Percentiles rank a stretch among this genome's conserved stretches.
Conservation (phyloP, 2,329 filamentous ascomycete genomes). For the Pestalotiopsis sp. region DNA sequence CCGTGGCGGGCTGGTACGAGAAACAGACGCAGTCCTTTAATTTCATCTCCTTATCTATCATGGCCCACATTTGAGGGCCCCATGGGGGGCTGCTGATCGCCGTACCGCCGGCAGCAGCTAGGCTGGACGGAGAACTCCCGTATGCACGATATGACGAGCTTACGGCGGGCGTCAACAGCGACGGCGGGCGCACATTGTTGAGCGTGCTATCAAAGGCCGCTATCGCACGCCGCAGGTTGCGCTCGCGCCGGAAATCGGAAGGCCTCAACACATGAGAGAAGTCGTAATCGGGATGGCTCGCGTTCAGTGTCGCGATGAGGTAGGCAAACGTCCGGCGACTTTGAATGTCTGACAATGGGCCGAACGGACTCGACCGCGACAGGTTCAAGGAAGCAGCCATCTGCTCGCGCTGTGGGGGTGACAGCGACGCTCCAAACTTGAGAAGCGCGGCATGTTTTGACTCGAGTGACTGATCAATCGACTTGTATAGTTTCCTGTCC, state of each 20-base stretch:
- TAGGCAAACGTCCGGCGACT: constrained; percentile 94
- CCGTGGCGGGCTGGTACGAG: constrained; percentile 83
- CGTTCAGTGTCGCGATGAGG: constrained; percentile 93
- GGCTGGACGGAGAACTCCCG: constrained; percentile 35
- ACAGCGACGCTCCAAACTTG: constrained; percentile 82
- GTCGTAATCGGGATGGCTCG: constrained; percentile 94
- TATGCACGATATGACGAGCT: constrained; percentile 40
- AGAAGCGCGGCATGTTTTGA: constrained; percentile 88
- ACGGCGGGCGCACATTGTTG: constrained; percentile 74
- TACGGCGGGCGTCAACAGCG: constrained; percentile 33
- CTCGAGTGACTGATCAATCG: constrained; percentile 88
- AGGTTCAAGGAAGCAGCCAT: constrained; percentile 71
- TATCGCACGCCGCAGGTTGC: constrained; percentile 78
- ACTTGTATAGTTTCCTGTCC: constrained; percentile 97
- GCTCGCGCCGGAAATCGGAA: constrained; percentile 84
- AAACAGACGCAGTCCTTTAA: constrained; percentile 88
- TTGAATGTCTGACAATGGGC: constrained; percentile 81
- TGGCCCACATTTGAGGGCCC: constrained; percentile 88
- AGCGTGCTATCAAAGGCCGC: constrained; percentile 84
- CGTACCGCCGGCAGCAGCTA: constrained; percentile 38
- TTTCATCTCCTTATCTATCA: constrained; percentile 93
- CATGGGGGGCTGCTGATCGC: constrained; percentile 62
- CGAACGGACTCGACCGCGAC: constrained; percentile 87
- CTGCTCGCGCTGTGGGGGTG: constrained; percentile 74
- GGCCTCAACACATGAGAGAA: constrained; percentile 91